Evolutionary conservation across 768 basidiomycete species (phyloP).

Genomic region (Termitomyces sp.): DNA sequence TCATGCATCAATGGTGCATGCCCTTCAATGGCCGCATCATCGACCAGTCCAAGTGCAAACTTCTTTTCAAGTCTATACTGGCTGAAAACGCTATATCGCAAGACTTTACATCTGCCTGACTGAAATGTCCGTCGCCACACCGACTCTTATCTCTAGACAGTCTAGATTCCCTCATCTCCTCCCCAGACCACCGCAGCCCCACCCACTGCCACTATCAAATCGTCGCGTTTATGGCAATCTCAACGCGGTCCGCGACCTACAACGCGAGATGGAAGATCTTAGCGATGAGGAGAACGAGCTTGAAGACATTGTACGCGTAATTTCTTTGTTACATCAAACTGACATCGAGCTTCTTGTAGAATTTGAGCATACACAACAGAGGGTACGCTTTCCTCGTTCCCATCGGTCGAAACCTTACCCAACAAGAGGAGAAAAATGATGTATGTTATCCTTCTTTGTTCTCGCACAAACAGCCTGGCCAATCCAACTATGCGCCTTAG

Average conservation of each 20-base stretch:
- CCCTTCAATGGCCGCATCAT: too few species aligned
- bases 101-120: too few species aligned
- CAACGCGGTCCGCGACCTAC: constrained; percentile 62
- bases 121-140: constrained; percentile 48
- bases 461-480: neutral
- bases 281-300: constrained; percentile 82
- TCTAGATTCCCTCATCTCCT: constrained; percentile 62
- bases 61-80: neutral
- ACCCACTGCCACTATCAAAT: constrained; percentile 55
- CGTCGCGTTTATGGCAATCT: constrained; percentile 53
- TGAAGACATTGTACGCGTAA: constrained; percentile 61
- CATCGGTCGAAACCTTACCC: constrained; percentile 69
- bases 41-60: too few species aligned
- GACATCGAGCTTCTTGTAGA: constrained; percentile 33
- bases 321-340: neutral
- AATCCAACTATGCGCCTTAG: constrained; percentile 17
- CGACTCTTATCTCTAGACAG: constrained; percentile 71
- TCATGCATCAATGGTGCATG: too few species aligned
- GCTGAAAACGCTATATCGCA: neutral
- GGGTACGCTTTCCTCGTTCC: constrained; percentile 69
- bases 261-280: constrained; percentile 77
- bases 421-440: constrained; percentile 83
- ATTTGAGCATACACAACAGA: constrained; percentile 54
- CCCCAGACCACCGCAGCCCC: constrained; percentile 61
- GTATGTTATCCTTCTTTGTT: constrained; percentile 35